Conservation (phyloP, 345 rosid species). For the Ceriops decandra region DNA sequence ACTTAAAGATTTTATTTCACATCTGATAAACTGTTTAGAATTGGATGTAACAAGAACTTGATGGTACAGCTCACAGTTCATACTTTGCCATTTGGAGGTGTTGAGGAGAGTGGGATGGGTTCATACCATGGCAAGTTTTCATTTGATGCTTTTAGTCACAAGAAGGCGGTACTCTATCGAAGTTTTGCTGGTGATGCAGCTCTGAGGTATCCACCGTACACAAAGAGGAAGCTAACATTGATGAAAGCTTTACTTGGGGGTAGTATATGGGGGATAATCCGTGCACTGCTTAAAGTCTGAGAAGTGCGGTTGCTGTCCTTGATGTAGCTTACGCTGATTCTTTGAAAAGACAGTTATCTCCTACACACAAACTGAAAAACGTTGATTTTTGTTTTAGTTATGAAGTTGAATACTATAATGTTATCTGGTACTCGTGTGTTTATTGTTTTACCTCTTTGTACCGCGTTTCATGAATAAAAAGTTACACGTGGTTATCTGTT, state of each 20-base stretch:
- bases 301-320: neutral
- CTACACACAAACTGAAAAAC: neutral
- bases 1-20: neutral
- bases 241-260: slow-evolving; percentile 58
- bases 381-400: neutral
- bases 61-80: slow-evolving; percentile 59
- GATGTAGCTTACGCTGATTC: neutral
- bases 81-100: slow-evolving; percentile 87
- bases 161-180: slow-evolving; percentile 79
- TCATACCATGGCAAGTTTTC: slow-evolving; percentile 95
- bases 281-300: slow-evolving; percentile 44
- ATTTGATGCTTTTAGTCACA: slow-evolving; percentile 91
- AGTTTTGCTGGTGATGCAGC: slow-evolving; percentile 56
- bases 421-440: neutral
- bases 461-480: no score
- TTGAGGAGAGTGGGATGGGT: slow-evolving; percentile 92
- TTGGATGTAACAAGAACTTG: neutral
- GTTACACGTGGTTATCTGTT: no score
- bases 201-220: slow-evolving; percentile 82
- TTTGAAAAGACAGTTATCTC: neutral
- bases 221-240: slow-evolving; percentile 50
- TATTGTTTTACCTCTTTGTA: no score
- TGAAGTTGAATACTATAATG: neutral
- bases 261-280: slow-evolving; percentile 40
- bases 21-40: neutral